phyloP scores from a whole-genome alignment of 2,329 filamentous ascomycete genomes.

The Biscogniauxia sp. region DNA sequence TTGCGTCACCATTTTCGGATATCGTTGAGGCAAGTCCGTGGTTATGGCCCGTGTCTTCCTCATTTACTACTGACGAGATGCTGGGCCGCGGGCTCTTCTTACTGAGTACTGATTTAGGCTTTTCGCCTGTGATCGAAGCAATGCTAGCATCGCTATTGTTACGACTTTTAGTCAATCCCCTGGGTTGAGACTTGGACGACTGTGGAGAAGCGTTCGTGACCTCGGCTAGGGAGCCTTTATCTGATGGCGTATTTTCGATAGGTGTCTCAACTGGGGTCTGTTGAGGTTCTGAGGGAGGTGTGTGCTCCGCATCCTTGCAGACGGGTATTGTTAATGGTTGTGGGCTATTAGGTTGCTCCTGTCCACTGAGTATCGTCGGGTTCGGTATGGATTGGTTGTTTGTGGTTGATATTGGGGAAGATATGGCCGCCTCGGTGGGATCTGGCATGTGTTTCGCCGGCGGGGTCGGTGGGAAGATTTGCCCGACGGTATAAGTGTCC shows the following conservation, averaged over 20 bases:
- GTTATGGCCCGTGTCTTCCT: conserved; percentile 4
- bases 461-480: conserved; percentile 32
- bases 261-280: conserved; percentile 30
- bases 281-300: conserved; percentile 17
- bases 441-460: conserved; percentile 18
- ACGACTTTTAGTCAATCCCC: conserved; percentile 43
- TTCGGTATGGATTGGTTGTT: conserved; percentile 21
- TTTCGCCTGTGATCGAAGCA: conserved; percentile 26
- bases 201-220: conserved; percentile 7
- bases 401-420: conserved; percentile 8
- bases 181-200: conserved; percentile 30
- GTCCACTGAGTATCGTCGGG: conserved; percentile 13
- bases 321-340: conserved; percentile 23
- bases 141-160: conserved; percentile 35
- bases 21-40: neutral
- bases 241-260: conserved; percentile 34
- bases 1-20: neutral
- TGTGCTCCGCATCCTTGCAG: conserved; percentile 24
- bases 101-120: conserved; percentile 33
- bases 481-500: conserved; percentile 50
- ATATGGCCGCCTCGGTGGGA: conserved; percentile 11
- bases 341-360: conserved; percentile 18
- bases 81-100: conserved; percentile 38
- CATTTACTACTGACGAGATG: conserved; percentile 17
- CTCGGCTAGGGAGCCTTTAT: conserved; percentile 26